A percentile compares a stretch with the other conserved stretches of the same genome.
Evolutionary conservation across 768 basidiomycete species (phyloP).

Genomic region (Amanita rubescens): DNA sequence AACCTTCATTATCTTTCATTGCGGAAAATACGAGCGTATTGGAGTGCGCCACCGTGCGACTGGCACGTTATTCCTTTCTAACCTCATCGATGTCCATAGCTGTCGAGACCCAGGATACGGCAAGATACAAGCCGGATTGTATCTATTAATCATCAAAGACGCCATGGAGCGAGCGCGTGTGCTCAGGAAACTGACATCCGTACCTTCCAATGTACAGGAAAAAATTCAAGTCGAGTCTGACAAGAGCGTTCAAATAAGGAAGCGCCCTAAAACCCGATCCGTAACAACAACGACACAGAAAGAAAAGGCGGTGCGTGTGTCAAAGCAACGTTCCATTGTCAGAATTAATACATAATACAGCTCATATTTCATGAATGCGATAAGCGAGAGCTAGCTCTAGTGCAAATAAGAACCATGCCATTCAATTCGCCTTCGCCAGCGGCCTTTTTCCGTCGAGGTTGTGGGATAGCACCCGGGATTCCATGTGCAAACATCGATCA

Average conservation of each 20-base stretch:
- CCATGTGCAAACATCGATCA: background rate
- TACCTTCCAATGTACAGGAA: too few species aligned
- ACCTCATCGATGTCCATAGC: background rate
- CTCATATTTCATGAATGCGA: background rate
- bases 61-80: background rate
- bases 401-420: background rate
- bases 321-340: background rate
- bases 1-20: constrained; percentile 1
- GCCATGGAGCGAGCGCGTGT: background rate
- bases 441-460: background rate
- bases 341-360: background rate
- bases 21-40: background rate
- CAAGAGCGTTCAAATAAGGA: background rate
- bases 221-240: background rate
- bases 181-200: background rate
- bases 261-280: background rate
- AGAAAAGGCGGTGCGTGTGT: background rate
- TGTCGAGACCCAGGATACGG: background rate
- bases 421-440: background rate
- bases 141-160: background rate
- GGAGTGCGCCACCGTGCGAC: background rate
- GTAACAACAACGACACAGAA: background rate
- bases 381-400: background rate
- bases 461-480: background rate
- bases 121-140: background rate